phyloP scores from a whole-genome alignment of 139 green algal species.

The Pedinophyceae sp. region DNA sequence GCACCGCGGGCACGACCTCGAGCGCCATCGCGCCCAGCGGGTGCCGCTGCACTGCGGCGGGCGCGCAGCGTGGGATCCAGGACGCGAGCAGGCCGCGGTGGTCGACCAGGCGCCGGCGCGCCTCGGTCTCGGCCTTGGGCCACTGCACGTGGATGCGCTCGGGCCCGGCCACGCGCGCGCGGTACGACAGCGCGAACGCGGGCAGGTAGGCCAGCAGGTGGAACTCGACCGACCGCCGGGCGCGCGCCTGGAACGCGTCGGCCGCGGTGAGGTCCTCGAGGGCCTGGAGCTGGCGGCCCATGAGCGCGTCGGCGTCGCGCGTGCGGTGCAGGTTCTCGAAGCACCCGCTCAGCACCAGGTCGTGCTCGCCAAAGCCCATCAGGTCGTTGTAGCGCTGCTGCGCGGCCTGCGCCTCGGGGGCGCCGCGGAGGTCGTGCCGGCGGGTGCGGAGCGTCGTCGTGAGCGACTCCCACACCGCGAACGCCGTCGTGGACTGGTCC shows the following conservation, averaged over 20 bases:
- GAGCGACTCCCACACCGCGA: conserved; percentile 47
- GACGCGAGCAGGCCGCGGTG: conserved; percentile 26
- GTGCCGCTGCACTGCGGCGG: not conserved
- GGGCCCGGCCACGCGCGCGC: not conserved
- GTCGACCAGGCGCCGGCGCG: conserved; percentile 5
- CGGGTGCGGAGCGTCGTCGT: conserved; percentile 15
- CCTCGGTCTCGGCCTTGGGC: conserved; percentile 25
- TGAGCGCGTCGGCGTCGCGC: not conserved
- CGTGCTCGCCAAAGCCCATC: conserved; percentile 57
- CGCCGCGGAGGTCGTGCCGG: conserved; percentile 1
- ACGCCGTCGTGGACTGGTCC: conserved; percentile 46
- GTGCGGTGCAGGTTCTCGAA: conserved; percentile 16
- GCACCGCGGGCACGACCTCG: conserved; percentile 36
- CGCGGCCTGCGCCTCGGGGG: not conserved
- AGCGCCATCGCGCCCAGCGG: not conserved
- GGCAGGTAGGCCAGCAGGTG: not conserved
- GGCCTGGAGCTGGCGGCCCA: not conserved
- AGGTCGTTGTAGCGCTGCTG: conserved; percentile 26
- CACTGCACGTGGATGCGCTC: conserved; percentile 27
- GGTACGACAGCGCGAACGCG: not conserved
- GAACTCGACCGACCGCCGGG: not conserved
- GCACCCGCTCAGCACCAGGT: conserved; percentile 37
- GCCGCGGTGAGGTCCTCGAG: not conserved
- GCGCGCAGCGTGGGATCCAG: conserved; percentile 26
- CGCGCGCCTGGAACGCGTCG: not conserved